These are phyloP conservation scores for Penicillium pulvis DNA, from an alignment of 495 filamentous ascomycete genomes.

Conservation along the genomic window DNA sequence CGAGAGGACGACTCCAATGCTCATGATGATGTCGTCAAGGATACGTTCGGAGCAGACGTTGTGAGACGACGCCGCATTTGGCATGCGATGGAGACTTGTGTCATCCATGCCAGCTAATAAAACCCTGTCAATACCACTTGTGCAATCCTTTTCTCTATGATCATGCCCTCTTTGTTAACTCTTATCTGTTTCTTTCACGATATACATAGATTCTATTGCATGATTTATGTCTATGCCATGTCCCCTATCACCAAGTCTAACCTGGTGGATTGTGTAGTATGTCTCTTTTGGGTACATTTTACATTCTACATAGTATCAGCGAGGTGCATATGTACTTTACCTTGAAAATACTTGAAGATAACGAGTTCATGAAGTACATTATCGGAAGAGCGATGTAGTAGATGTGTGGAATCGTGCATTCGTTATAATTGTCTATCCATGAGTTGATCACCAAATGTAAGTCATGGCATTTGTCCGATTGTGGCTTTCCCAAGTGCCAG, in stretches of 20 bases:
- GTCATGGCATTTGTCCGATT: not conserved
- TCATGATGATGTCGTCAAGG: slow-evolving; percentile 46
- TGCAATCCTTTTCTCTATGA: not conserved
- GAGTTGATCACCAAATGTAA: not conserved
- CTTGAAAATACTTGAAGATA: not conserved
- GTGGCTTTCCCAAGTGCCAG: no score
- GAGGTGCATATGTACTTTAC: slow-evolving; percentile 17
- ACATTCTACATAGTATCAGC: slow-evolving; percentile 16
- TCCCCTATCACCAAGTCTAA: not conserved
- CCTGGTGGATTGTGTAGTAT: not conserved
- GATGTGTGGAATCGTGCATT: no score
- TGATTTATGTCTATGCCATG: slow-evolving; percentile 6
- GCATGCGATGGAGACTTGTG: slow-evolving; percentile 66
- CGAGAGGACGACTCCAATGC: slow-evolving; percentile 22
- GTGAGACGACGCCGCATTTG: slow-evolving; percentile 69
- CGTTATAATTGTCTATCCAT: no score
- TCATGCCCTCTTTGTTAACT: not conserved
- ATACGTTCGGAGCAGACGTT: slow-evolving; percentile 58
- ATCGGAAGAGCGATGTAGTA: no score
- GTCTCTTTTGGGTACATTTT: not conserved
- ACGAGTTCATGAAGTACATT: no score
- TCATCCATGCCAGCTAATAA: slow-evolving; percentile 56
- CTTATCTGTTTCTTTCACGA: slow-evolving; percentile 1
- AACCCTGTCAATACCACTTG: not conserved
- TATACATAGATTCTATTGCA: slow-evolving; percentile 11